Evolutionary conservation across 192 early-diverging fungal species (phyloP).

Genomic region (Umbelopsis vinacea): DNA sequence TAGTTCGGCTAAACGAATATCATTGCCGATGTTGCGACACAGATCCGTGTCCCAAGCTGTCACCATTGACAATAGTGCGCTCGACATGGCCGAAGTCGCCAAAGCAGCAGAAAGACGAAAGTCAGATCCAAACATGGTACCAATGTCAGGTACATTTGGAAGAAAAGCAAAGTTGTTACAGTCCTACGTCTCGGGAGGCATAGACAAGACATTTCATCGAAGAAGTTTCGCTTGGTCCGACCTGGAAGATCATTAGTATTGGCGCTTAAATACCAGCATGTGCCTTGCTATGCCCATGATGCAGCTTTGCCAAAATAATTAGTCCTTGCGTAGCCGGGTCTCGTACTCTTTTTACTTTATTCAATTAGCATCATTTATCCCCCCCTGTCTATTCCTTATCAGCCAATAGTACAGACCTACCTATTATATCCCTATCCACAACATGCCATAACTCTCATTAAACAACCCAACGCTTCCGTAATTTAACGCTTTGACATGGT

Average conservation of each 20-base stretch:
- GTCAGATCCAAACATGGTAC: constrained; percentile 4
- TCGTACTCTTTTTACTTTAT: no score
- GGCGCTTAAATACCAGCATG: no score
- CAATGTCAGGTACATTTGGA: constrained; percentile 4
- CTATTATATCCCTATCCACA: background rate
- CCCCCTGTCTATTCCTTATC: no score
- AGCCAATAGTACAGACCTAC: background rate
- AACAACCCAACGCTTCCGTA: background rate
- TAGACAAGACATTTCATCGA: background rate
- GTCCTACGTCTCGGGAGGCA: background rate
- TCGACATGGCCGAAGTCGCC: background rate
- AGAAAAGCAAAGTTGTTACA: background rate
- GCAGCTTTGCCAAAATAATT: no score
- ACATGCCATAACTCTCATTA: background rate
- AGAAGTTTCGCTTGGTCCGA: background rate
- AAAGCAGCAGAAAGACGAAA: constrained; percentile 15
- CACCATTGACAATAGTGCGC: background rate
- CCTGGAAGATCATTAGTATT: no score
- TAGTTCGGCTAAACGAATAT: background rate
- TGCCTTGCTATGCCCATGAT: no score
- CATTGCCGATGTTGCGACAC: constrained; percentile 10
- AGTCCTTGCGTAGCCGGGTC: no score
- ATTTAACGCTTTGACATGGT: no score
- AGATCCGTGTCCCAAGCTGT: constrained; percentile 3
- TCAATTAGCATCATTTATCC: no score